Base-by-base conservation (phyloP, 345 rosid genomes). In the Pistacia atlantica region DNA sequence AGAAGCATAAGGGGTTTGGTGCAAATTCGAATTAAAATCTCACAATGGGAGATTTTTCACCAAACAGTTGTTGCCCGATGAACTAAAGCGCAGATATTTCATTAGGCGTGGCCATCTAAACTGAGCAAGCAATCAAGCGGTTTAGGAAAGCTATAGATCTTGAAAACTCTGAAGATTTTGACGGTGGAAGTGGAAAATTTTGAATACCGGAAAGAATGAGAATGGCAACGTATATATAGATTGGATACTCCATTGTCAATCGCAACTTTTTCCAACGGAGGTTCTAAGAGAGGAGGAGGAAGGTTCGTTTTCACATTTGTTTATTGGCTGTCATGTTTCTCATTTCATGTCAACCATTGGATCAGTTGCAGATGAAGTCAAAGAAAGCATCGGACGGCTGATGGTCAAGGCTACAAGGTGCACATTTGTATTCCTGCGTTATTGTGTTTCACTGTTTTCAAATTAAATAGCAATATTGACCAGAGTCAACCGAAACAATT, bases 51-150 rank as follows among this genome's bases (percentile, higher is more conserved):
- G 92, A 83, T 11, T 33, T 4, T 20, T 91, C 97, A 46, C 77
- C 89, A 25, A 94, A 83, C 48, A 94, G 85, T 69, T 88, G 86
- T 11, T 80, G 86, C 77, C 88, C 46, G 72, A 94, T 90, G 63
- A 81, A 69, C 76, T 67, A 83, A 51, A 94, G 90, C 52, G 90
- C 79, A 0, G 87, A 81, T 11, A 78, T 83, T 65, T 84, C 88
- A 33, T 22, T 68, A 38, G 83, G 81, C 0, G 83, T 72, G 1
- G 85, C 86, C 93, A 88, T 89, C 8, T 16, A 28, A 35, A 62
- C 92, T 84, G 85, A 28, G 17, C 28, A n/a, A 48, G 60, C 46
- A 28, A 51, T 46, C 16, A 31, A 42, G 8, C 46, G 8, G 3
- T 4, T 25, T 17, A 14, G 25, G 28, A 66, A 25, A 14, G 11